These are phyloP conservation scores for Geum urbanum DNA, from an alignment of 306 rosid species.

Conservation along the genomic window DNA sequence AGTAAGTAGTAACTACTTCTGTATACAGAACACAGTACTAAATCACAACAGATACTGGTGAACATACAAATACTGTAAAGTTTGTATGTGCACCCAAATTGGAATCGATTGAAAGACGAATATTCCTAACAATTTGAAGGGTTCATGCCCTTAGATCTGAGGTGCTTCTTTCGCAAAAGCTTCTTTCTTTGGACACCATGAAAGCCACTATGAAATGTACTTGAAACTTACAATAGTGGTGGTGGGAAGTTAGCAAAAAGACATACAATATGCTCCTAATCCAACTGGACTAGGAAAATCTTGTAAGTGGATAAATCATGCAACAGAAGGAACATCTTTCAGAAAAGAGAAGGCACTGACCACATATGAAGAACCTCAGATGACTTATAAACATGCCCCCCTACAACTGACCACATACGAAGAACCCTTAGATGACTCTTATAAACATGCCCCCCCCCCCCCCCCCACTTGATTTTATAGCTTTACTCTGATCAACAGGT, in stretches of 20 bases:
- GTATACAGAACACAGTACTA: not conserved
- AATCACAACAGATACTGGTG: not conserved
- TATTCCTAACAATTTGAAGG: not conserved
- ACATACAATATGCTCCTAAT: not conserved
- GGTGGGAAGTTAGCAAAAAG: not conserved
- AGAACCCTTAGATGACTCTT: not conserved
- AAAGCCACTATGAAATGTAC: not conserved
- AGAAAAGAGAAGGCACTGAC: conserved; percentile 1
- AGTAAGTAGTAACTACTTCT: not conserved
- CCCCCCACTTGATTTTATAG: not conserved
- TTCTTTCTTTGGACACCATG: not conserved
- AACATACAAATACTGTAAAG: not conserved
- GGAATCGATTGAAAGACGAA: conserved; percentile 10
- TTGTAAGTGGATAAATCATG: not conserved
- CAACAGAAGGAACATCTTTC: not conserved
- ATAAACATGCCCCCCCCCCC: not conserved
- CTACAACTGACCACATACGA: conserved; percentile 6
- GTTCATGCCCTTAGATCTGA: not conserved
- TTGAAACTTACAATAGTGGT: not conserved
- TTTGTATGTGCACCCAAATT: not conserved
- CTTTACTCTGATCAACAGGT: not conserved
- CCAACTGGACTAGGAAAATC: conserved; percentile 11
- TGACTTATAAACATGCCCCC: not conserved
- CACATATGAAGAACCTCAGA: not conserved
- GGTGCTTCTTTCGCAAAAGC: conserved; percentile 11